Percentiles rank a stretch among this genome's conserved stretches.
phyloP scores from a whole-genome alignment of 768 basidiomycete genomes.

The Candolleomyces aberdarensis region DNA sequence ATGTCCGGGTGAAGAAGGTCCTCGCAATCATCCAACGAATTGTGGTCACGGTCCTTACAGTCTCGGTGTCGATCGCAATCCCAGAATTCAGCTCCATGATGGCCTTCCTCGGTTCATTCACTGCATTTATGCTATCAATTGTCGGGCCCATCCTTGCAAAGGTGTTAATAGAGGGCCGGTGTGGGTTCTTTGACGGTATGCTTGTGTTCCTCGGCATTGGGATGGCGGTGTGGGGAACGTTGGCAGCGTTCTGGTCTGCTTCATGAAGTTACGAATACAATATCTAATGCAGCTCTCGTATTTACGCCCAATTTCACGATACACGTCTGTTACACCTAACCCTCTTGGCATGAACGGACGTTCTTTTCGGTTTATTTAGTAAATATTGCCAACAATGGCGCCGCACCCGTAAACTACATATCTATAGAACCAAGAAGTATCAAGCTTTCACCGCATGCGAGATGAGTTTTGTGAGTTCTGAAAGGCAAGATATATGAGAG shows the following conservation, averaged over 20 bases:
- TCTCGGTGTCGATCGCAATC: constrained; percentile 67
- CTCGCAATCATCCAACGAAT: constrained; percentile 55
- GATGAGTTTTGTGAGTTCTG: constrained; percentile 76
- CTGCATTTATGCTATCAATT: constrained; percentile 72
- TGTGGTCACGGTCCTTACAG: constrained; percentile 54
- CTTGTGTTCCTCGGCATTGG: constrained; percentile 49
- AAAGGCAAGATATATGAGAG: constrained; percentile 1
- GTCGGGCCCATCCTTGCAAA: constrained; percentile 77
- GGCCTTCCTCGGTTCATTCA: constrained; percentile 91
- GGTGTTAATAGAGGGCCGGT: constrained; percentile 50
- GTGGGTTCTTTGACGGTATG: constrained; percentile 48
- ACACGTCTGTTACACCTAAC: not conserved
- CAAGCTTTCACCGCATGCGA: constrained; percentile 60
- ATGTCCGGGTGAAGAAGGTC: constrained; percentile 33
- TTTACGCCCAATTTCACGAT: not conserved
- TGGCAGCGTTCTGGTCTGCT: constrained; percentile 51
- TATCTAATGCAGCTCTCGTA: too few relatives aligned
- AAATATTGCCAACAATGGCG: not conserved
- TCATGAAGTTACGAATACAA: constrained; percentile 11
- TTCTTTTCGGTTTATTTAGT: constrained; percentile 4
- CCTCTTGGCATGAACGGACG: not conserved
- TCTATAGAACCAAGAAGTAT: constrained; percentile 14
- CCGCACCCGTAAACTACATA: constrained; percentile 2
- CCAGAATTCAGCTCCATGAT: constrained; percentile 82
- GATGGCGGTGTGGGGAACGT: constrained; percentile 81